These are phyloP conservation scores for Pseudocercospora vitis DNA, from an alignment of 2,329 filamentous ascomycete genomes.

Conservation along the genomic window DNA sequence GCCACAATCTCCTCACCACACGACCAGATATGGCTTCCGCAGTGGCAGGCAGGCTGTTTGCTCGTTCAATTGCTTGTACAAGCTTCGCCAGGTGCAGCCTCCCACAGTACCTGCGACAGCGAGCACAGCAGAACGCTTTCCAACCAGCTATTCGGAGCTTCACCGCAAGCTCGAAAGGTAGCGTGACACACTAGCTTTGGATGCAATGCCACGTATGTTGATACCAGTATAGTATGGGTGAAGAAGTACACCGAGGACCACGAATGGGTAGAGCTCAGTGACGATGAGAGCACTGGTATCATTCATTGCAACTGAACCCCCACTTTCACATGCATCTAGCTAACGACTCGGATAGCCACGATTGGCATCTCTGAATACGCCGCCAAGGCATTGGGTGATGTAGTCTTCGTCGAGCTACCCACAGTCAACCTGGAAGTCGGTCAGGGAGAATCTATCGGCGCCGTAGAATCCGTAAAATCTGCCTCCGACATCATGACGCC, in stretches of 20 bases:
- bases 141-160: constrained; percentile 31
- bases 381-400: constrained; percentile 87
- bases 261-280: constrained; percentile 92
- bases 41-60: constrained; percentile 24
- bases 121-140: constrained; percentile 25
- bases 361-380: constrained; percentile 90
- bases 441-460: constrained; percentile 82
- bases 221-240: constrained; percentile 53
- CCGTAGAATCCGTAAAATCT: constrained; percentile 97
- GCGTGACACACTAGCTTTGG: not conserved
- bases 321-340: constrained; percentile 18
- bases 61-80: constrained; percentile 25
- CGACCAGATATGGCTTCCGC: constrained; percentile 22
- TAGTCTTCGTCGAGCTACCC: constrained; percentile 96
- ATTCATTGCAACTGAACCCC: constrained; percentile 12
- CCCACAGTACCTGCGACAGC: constrained; percentile 30
- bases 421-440: constrained; percentile 65
- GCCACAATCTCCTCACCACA: constrained; percentile 1
- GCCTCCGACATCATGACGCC: constrained; percentile 97
- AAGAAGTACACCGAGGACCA: constrained; percentile 96
- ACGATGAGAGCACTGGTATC: constrained; percentile 75
- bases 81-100: constrained; percentile 31
- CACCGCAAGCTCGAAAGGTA: constrained; percentile 33
- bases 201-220: not conserved
- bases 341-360: constrained; percentile 50